Conservation (phyloP, 441 rosid genomes). For the Populus tomentosa region DNA sequence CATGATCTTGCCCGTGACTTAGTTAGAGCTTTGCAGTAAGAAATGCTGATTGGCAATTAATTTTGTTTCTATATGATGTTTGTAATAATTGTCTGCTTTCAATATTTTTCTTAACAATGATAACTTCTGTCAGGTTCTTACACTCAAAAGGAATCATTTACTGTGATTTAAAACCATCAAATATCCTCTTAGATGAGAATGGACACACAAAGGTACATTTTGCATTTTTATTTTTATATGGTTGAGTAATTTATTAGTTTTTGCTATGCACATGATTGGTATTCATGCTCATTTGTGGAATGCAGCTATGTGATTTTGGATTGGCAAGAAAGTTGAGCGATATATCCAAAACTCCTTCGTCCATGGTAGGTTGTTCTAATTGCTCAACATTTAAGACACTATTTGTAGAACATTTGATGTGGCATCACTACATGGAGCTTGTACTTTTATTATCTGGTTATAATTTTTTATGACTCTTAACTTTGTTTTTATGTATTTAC, state of each 20-base stretch:
- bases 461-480: neutral
- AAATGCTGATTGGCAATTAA: slow-evolving; percentile 10
- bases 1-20: slow-evolving; percentile 77
- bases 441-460: neutral
- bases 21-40: slow-evolving; percentile 85
- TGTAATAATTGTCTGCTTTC: slow-evolving; percentile 10
- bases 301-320: slow-evolving; percentile 98
- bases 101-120: slow-evolving; percentile 10
- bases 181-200: slow-evolving; percentile 87
- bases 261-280: no score
- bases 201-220: slow-evolving; percentile 71
- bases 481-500: slow-evolving; percentile 21
- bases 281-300: slow-evolving; percentile 17
- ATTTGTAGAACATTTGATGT: neutral
- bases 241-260: slow-evolving; percentile 2
- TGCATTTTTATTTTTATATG: neutral
- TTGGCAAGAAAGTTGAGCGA: slow-evolving; percentile 80
- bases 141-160: slow-evolving; percentile 93
- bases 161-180: slow-evolving; percentile 94
- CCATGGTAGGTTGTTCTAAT: slow-evolving; percentile 46
- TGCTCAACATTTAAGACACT: neutral
- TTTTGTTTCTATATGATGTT: slow-evolving; percentile 3
- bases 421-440: slow-evolving; percentile 1
- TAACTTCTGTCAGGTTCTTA: slow-evolving; percentile 44
- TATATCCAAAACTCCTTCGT: slow-evolving; percentile 61